These are phyloP conservation scores for Pseudogymnoascus sp. DNA, from an alignment of 2,329 filamentous ascomycete genomes.

Conservation along the genomic window DNA sequence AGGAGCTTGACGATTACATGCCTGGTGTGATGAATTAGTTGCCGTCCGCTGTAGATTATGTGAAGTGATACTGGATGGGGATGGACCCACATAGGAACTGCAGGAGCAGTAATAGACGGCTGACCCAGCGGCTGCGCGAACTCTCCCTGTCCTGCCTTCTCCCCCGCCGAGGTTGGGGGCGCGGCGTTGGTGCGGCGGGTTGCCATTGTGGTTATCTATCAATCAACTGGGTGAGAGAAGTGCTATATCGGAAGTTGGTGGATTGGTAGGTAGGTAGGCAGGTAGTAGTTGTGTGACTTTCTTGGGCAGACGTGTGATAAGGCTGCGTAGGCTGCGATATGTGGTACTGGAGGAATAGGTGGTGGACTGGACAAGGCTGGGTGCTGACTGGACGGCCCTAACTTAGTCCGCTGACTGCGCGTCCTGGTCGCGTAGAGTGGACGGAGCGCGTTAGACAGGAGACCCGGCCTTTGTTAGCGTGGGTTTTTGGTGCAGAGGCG, in stretches of 20 bases:
- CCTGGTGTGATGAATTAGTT: slow-evolving; percentile 33
- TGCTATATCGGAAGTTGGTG: too few relatives aligned
- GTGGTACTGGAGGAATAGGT: background rate
- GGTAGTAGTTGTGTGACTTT: too few relatives aligned
- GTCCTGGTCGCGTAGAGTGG: slow-evolving; percentile 6
- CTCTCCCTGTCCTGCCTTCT: slow-evolving; percentile 44
- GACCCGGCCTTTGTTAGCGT: background rate
- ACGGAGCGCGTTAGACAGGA: background rate
- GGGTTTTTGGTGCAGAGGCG: background rate
- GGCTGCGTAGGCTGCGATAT: background rate
- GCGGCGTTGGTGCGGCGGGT: slow-evolving; percentile 56
- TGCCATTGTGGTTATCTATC: too few relatives aligned
- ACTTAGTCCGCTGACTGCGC: slow-evolving; percentile 8
- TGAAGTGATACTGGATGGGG: slow-evolving; percentile 4
- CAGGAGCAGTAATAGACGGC: slow-evolving; percentile 69
- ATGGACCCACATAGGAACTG: slow-evolving; percentile 64
- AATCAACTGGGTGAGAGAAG: too few relatives aligned
- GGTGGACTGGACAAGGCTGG: background rate
- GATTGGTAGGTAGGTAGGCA: too few relatives aligned
- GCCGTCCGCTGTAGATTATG: slow-evolving; percentile 1
- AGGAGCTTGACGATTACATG: slow-evolving; percentile 85
- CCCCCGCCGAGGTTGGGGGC: slow-evolving; percentile 60
- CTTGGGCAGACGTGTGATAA: background rate
- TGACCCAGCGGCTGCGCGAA: slow-evolving; percentile 34
- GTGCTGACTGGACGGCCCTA: background rate